phyloP scores from a whole-genome alignment of 768 basidiomycete species.

The Podaxis carcinomalis region DNA sequence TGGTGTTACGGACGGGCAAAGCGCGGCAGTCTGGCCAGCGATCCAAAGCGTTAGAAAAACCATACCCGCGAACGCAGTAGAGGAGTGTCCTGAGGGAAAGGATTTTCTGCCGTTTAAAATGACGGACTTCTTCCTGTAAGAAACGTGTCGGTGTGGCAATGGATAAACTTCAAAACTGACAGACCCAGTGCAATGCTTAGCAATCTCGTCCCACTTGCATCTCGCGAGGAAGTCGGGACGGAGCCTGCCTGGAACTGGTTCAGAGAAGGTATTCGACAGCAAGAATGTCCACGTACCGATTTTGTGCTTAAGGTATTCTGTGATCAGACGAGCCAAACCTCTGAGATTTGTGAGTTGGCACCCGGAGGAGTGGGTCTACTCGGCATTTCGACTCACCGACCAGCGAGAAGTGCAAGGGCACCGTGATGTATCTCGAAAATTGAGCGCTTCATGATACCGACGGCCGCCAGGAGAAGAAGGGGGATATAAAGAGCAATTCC shows the following conservation, averaged over 20 bases:
- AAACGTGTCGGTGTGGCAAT: neutral
- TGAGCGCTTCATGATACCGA: conserved; percentile 39
- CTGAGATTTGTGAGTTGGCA: conserved; percentile 20
- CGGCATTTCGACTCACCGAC: conserved; percentile 23
- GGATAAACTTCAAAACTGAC: conserved; percentile 1
- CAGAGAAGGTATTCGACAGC: neutral
- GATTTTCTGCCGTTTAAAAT: conserved; percentile 52
- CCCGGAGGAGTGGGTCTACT: neutral
- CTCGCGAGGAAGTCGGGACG: conserved; percentile 66
- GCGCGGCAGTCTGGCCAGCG: conserved; percentile 60
- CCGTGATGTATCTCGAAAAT: conserved; percentile 55
- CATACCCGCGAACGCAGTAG: conserved; percentile 64
- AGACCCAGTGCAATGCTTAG: conserved; percentile 54
- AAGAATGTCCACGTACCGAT: conserved; percentile 35
- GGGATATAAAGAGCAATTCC: conserved; percentile 46
- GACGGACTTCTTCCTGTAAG: conserved; percentile 27
- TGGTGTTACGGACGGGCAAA: conserved; percentile 35
- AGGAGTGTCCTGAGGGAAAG: conserved; percentile 70
- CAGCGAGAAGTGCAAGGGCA: conserved; percentile 42
- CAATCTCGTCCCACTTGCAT: conserved; percentile 52
- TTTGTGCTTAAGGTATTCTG: conserved; percentile 50
- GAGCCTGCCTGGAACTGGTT: conserved; percentile 35
- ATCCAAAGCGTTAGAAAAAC: conserved; percentile 57
- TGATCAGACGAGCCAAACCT: conserved; percentile 43
- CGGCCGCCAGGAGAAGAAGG: conserved; percentile 28